Percentiles rank a stretch among this genome's conserved stretches.
Evolutionary conservation across 805 yeast genomes (phyloP).

Genomic region (Candida oleophila): DNA sequence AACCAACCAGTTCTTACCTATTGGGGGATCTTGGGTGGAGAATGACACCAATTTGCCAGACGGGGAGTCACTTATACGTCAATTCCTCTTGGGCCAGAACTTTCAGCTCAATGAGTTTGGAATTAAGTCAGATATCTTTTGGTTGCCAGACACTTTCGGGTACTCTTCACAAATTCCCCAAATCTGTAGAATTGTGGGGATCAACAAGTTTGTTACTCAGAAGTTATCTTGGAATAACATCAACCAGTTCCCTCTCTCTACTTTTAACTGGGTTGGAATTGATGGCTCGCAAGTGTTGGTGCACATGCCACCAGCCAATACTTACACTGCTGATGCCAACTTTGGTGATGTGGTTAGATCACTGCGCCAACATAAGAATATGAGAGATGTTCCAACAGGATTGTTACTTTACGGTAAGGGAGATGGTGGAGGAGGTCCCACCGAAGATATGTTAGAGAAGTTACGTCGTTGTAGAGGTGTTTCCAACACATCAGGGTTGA

Average conservation of each 20-base stretch:
- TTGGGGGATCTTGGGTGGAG: slow-evolving; percentile 99
- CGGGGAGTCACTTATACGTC: slow-evolving; percentile 89
- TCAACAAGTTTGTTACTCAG: slow-evolving; percentile 84
- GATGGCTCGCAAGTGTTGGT: slow-evolving; percentile 92
- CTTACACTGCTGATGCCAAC: slow-evolving; percentile 90
- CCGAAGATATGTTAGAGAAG: slow-evolving; percentile 89
- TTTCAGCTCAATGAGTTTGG: slow-evolving; percentile 83
- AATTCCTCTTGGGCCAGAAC: slow-evolving; percentile 86
- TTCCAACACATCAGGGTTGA: slow-evolving; percentile 71
- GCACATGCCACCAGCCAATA: slow-evolving; percentile 98
- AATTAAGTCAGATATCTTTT: slow-evolving; percentile 67
- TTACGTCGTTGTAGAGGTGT: slow-evolving; percentile 88
- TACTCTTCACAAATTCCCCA: slow-evolving; percentile 96
- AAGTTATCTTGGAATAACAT: slow-evolving; percentile 96
- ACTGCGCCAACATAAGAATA: slow-evolving; percentile 75
- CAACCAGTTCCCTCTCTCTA: slow-evolving; percentile 82
- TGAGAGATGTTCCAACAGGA: slow-evolving; percentile 77
- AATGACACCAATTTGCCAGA: slow-evolving; percentile 94
- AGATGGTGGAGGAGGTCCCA: slow-evolving; percentile 99
- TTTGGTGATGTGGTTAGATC: slow-evolving; percentile 90
- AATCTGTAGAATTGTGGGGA: slow-evolving; percentile 81
- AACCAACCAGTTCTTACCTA: slow-evolving; percentile 76
- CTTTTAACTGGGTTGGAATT: slow-evolving; percentile 93
- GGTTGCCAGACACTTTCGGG: slow-evolving; percentile 98
- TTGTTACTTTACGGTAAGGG: slow-evolving; percentile 87